Conservation (phyloP, 192 early-diverging fungal genomes). For the Allomyces macrogynus region DNA sequence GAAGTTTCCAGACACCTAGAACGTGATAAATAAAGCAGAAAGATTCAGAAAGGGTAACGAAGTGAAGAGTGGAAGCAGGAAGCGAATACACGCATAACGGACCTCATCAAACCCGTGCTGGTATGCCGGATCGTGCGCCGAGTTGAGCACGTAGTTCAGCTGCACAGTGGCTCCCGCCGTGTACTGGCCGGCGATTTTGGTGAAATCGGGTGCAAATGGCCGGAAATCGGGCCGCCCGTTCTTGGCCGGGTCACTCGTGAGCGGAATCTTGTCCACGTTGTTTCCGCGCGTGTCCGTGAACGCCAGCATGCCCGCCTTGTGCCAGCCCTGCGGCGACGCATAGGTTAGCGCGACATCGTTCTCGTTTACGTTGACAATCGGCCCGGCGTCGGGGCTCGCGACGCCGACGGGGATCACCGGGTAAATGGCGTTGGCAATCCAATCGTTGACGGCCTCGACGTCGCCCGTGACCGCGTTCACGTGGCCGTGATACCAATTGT, state of each 20-base stretch:
- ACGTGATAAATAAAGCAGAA: too few relatives aligned
- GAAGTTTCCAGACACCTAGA: too few relatives aligned
- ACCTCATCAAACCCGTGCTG: constrained; percentile 75
- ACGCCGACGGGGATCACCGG: too few relatives aligned
- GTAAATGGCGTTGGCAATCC: too few relatives aligned
- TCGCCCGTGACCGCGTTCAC: too few relatives aligned
- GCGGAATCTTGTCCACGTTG: constrained; percentile 78
- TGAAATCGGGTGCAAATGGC: constrained; percentile 33
- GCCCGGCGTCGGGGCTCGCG: background rate
- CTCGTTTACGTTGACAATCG: constrained; percentile 11
- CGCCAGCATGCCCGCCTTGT: too few relatives aligned
- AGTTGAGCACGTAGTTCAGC: constrained; percentile 32
- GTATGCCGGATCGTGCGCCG: constrained; percentile 71
- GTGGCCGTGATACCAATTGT: too few relatives aligned
- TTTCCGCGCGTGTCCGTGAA: constrained; percentile 65
- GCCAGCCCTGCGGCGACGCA: too few relatives aligned
- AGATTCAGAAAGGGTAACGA: too few relatives aligned
- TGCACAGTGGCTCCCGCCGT: constrained; percentile 42
- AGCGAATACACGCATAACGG: too few relatives aligned
- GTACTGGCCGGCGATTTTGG: constrained; percentile 41
- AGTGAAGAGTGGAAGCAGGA: too few relatives aligned
- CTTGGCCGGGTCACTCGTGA: constrained; percentile 24
- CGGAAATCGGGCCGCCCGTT: constrained; percentile 13
- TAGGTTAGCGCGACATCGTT: background rate
- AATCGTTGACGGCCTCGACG: too few relatives aligned